phyloP scores from a whole-genome alignment of 768 basidiomycete species.

The Kwoniella bestiolae region DNA sequence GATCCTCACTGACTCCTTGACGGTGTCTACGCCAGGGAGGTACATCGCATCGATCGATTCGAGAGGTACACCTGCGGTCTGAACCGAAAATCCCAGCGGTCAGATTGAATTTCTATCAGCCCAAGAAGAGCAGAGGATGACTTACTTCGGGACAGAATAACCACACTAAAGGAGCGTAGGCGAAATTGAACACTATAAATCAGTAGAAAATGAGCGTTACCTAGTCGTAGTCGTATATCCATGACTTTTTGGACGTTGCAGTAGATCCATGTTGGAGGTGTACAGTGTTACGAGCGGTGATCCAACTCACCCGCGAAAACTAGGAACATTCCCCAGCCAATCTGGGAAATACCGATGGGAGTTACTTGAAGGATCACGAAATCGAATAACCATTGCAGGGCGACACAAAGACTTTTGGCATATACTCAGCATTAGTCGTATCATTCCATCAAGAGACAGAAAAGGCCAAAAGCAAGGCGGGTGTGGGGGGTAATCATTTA shows the following conservation, averaged over 20 bases:
- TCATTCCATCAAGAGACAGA: too few species aligned
- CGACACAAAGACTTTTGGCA: conserved; percentile 23
- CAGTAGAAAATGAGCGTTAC: too few species aligned
- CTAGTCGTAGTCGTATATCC: too few species aligned
- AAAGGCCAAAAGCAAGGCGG: neutral
- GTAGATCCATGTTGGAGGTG: too few species aligned
- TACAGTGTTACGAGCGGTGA: too few species aligned
- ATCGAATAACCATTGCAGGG: conserved; percentile 34
- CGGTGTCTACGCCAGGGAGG: conserved; percentile 25
- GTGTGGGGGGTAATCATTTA: too few species aligned
- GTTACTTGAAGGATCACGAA: conserved; percentile 32
- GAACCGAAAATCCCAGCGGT: neutral
- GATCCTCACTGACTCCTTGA: conserved; percentile 26
- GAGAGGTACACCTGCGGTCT: conserved; percentile 40
- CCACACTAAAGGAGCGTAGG: conserved; percentile 28
- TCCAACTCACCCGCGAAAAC: conserved; percentile 20
- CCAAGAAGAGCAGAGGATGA: neutral
- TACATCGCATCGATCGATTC: conserved; percentile 35
- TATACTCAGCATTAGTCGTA: neutral
- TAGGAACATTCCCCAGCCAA: conserved; percentile 22
- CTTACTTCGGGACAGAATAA: conserved; percentile 32
- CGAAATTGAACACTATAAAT: conserved; percentile 23
- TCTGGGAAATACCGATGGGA: conserved; percentile 21
- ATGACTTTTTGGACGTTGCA: too few species aligned
- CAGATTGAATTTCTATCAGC: neutral